Evolutionary conservation across 1,139 yeast genomes (phyloP).

Genomic region (Hyphopichia pseudoburtonii): DNA sequence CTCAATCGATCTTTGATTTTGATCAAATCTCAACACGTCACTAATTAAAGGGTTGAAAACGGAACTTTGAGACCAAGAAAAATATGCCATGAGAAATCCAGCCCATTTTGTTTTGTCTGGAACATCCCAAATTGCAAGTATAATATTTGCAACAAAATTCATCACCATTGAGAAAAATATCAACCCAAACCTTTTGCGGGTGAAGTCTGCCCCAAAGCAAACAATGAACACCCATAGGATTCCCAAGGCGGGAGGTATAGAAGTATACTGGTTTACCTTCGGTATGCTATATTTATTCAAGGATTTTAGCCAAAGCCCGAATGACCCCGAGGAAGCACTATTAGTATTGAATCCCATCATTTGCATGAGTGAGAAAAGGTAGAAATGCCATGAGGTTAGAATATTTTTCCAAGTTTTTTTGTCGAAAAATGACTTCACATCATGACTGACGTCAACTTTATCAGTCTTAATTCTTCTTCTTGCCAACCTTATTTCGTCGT

Average conservation of each 20-base stretch:
- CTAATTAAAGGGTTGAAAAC: conserved; percentile 22
- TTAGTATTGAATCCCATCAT: conserved; percentile 31
- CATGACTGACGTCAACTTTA: conserved; percentile 20
- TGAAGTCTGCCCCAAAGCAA: conserved; percentile 29
- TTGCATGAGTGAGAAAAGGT: conserved; percentile 19
- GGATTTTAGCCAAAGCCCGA: conserved; percentile 50
- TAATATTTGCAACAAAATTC: conserved; percentile 29
- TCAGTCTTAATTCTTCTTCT: conserved; percentile 24
- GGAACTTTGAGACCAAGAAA: conserved; percentile 23
- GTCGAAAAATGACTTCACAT: conserved; percentile 23
- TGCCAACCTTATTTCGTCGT: conserved; percentile 27
- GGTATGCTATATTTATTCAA: conserved; percentile 36
- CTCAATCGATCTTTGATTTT: conserved; percentile 24
- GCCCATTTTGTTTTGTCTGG: conserved; percentile 39
- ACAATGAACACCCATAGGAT: conserved; percentile 44
- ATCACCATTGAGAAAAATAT: conserved; percentile 25
- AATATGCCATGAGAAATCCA: conserved; percentile 23
- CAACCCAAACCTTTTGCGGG: conserved; percentile 25
- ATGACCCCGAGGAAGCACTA: conserved; percentile 47
- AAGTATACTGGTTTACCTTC: conserved; percentile 38
- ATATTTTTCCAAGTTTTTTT: conserved; percentile 22
- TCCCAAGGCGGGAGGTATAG: conserved; percentile 54
- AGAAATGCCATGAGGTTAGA: conserved; percentile 25
- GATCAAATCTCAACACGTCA: conserved; percentile 23
- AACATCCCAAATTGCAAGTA: conserved; percentile 41